Percentiles rank a stretch among this genome's conserved stretches.
phyloP scores from a whole-genome alignment of 768 basidiomycete genomes.

The Pholiota conissans region DNA sequence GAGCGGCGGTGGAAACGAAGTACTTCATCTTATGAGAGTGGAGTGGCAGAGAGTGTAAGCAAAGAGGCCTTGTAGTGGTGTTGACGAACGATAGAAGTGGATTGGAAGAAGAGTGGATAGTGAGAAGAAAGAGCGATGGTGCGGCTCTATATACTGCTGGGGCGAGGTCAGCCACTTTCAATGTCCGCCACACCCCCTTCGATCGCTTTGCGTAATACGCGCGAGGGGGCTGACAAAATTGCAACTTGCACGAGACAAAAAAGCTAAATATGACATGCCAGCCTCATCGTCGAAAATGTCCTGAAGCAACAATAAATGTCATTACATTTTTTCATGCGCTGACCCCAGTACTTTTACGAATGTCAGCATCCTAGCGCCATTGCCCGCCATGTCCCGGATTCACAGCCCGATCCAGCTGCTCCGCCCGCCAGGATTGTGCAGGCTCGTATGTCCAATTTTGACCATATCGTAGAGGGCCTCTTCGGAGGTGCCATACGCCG shows the following conservation, averaged over 20 bases:
- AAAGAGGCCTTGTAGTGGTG: constrained; percentile 10
- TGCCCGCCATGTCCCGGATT: constrained; percentile 2
- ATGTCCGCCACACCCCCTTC: constrained; percentile 26
- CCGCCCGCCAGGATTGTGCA: constrained; percentile 90
- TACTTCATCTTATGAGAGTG: constrained; percentile 35
- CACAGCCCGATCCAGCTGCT: constrained; percentile 92
- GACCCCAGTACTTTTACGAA: not conserved
- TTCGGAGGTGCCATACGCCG: not conserved
- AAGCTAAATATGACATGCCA: not conserved
- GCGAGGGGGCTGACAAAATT: too few relatives aligned
- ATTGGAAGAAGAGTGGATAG: constrained; percentile 5
- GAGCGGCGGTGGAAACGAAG: constrained; percentile 30
- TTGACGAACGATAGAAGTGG: not conserved
- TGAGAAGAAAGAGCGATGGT: constrained; percentile 6
- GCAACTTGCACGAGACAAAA: not conserved
- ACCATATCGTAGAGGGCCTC: constrained; percentile 46
- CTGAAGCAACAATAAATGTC: not conserved
- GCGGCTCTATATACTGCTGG: constrained; percentile 20
- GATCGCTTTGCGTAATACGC: constrained; percentile 13
- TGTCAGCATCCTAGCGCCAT: constrained; percentile 5
- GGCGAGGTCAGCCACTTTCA: constrained; percentile 29
- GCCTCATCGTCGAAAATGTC: too few relatives aligned
- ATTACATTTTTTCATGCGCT: not conserved
- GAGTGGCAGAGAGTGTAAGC: constrained; percentile 9
- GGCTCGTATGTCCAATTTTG: constrained; percentile 91